Conservation (phyloP, 2,329 filamentous ascomycete species). For the Aspergillus luchuensis region DNA sequence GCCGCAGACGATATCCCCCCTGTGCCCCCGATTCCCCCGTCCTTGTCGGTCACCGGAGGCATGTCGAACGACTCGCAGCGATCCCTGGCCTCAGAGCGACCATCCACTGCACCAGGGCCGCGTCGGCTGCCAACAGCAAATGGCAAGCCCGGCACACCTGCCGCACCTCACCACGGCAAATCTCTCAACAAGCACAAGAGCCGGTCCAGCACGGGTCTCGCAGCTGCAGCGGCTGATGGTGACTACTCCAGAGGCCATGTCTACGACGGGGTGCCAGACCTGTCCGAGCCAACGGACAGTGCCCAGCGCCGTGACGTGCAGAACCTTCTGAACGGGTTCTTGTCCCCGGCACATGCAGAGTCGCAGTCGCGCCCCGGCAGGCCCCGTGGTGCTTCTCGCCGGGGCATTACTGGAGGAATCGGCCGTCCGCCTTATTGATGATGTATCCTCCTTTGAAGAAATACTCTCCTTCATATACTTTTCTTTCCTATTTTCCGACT, state of each 20-base stretch:
- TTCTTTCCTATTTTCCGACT: neutral
- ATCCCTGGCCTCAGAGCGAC: constrained; percentile 34
- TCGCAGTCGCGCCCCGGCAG: constrained; percentile 17
- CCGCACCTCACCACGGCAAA: constrained; percentile 25
- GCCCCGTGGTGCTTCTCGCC: constrained; percentile 21
- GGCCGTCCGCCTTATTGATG: constrained; percentile 38
- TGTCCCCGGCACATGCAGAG: constrained; percentile 29
- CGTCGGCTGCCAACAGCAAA: constrained; percentile 26
- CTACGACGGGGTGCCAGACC: constrained; percentile 19
- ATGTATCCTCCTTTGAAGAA: constrained; percentile 1
- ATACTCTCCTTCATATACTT: constrained; percentile 7
- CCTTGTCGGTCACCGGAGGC: constrained; percentile 45
- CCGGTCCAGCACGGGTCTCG: constrained; percentile 35
- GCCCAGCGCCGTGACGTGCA: constrained; percentile 36
- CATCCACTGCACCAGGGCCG: constrained; percentile 35
- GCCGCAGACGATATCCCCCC: constrained; percentile 45
- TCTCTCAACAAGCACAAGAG: constrained; percentile 39
- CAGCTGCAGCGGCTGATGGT: constrained; percentile 23
- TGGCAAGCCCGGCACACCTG: constrained; percentile 21
- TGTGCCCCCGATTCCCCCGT: constrained; percentile 48
- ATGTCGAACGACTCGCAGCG: constrained; percentile 43
- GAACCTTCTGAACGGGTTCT: constrained; percentile 41
- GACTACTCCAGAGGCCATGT: constrained; percentile 17
- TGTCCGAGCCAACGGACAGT: constrained; percentile 12
- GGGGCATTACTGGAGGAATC: constrained; percentile 32